phyloP scores from a whole-genome alignment of 2,329 filamentous ascomycete species.

The Gnomoniopsis sp. region DNA sequence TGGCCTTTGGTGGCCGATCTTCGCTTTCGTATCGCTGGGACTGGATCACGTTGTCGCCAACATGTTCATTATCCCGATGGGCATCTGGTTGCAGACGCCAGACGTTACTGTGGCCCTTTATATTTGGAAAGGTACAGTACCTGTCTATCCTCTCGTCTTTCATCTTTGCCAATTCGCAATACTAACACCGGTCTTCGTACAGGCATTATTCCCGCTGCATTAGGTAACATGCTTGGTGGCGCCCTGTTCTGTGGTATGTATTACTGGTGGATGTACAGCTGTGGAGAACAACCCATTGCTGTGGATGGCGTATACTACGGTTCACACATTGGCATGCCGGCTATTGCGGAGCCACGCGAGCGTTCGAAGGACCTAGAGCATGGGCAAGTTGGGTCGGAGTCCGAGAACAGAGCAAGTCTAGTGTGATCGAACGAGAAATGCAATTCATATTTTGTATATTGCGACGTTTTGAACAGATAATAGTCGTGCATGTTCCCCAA shows the following conservation, averaged over 20 bases:
- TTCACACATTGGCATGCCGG: background rate
- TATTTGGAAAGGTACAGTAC: constrained; percentile 48
- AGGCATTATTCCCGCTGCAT: constrained; percentile 45
- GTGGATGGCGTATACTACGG: background rate
- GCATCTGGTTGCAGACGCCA: constrained; percentile 44
- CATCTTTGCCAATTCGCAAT: background rate
- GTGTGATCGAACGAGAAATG: constrained; percentile 17
- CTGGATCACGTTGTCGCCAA: constrained; percentile 57
- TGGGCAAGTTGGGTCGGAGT: background rate
- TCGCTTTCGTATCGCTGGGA: constrained; percentile 50
- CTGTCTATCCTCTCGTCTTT: background rate
- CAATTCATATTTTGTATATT: background rate
- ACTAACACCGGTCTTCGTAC: background rate
- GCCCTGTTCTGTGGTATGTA: constrained; percentile 47
- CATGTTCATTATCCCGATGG: constrained; percentile 51
- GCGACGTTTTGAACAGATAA: no score
- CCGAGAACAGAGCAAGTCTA: background rate
- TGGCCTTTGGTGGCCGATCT: constrained; percentile 54
- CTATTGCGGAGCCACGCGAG: background rate
- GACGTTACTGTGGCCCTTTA: constrained; percentile 45
- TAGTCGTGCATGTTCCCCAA: background rate
- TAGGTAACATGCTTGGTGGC: constrained; percentile 54
- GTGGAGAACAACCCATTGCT: background rate
- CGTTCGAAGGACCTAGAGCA: background rate
- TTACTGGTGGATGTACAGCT: constrained; percentile 21